Evolutionary conservation across 2,329 filamentous ascomycete species (phyloP).

Genomic region (Trichoderma polysporum): DNA sequence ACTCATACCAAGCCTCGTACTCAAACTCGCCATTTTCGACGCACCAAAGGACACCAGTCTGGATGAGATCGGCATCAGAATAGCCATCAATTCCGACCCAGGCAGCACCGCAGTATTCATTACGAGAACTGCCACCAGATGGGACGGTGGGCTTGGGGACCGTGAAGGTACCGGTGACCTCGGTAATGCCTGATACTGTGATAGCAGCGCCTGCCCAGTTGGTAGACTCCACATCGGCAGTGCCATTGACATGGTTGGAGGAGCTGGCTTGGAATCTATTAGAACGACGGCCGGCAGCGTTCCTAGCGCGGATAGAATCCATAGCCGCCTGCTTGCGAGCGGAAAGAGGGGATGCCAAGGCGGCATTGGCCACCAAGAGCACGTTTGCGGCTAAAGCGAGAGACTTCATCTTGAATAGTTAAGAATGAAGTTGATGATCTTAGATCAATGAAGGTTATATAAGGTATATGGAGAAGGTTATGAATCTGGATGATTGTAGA

Average conservation of each 20-base stretch:
- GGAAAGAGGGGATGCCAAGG: background rate
- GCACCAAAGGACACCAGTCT: slow-evolving; percentile 9
- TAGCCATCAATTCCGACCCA: slow-evolving; percentile 12
- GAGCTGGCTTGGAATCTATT: background rate
- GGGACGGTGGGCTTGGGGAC: slow-evolving; percentile 1
- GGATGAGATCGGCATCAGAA: slow-evolving; percentile 4
- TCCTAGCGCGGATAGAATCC: slow-evolving; percentile 2
- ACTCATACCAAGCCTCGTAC: slow-evolving; percentile 15
- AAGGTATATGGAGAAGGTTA: background rate
- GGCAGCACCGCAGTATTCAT: background rate
- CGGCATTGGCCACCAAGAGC: background rate
- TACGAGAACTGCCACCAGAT: background rate
- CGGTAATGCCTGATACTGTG: background rate
- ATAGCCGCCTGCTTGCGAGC: slow-evolving; percentile 7
- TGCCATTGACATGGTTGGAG: background rate
- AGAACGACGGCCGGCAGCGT: background rate
- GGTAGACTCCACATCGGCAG: background rate
- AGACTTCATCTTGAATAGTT: slow-evolving; percentile 1
- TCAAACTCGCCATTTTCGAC: background rate
- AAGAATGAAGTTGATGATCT: background rate
- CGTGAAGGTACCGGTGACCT: slow-evolving; percentile 2
- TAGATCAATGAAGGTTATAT: background rate
- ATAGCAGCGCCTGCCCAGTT: slow-evolving; percentile 8
- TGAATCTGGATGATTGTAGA: background rate
- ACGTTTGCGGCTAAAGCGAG: background rate